These are phyloP conservation scores for Microsporum ferrugineum DNA, from an alignment of 2,329 filamentous ascomycete genomes.

Conservation along the genomic window DNA sequence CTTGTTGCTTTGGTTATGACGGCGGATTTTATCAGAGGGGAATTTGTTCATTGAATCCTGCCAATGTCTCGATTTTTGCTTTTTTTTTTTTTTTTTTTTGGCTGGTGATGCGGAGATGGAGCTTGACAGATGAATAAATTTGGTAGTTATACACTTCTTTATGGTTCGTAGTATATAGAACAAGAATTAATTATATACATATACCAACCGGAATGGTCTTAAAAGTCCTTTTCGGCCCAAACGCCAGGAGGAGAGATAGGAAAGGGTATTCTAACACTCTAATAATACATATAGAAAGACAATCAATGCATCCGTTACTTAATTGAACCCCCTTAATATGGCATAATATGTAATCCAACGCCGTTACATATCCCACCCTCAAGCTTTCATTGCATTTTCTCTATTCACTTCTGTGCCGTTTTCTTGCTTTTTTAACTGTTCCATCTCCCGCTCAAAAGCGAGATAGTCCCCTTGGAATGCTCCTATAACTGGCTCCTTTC, in stretches of 20 bases:
- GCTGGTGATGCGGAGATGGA: no score
- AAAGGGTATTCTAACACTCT: background rate
- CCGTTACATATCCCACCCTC: background rate
- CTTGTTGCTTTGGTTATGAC: no score
- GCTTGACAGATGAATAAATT: no score
- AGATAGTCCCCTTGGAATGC: slow-evolving; percentile 36
- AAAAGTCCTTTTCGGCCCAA: background rate
- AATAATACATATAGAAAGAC: background rate
- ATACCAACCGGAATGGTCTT: background rate
- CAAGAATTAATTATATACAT: background rate
- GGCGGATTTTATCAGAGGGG: background rate
- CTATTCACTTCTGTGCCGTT: background rate
- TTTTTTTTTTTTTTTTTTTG: no score
- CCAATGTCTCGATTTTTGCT: no score
- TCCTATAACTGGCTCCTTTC: slow-evolving; percentile 49
- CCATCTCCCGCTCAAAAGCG: slow-evolving; percentile 16
- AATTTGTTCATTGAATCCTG: background rate
- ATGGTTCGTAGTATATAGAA: background rate
- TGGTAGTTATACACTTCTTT: background rate
- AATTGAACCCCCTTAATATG: background rate
- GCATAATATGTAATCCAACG: background rate
- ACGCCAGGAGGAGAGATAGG: background rate
- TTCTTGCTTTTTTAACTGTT: background rate
- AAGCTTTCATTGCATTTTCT: background rate
- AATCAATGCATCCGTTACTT: background rate